phyloP scores from a whole-genome alignment of 768 basidiomycete species.

The Tricholoma hemisulphureum region DNA sequence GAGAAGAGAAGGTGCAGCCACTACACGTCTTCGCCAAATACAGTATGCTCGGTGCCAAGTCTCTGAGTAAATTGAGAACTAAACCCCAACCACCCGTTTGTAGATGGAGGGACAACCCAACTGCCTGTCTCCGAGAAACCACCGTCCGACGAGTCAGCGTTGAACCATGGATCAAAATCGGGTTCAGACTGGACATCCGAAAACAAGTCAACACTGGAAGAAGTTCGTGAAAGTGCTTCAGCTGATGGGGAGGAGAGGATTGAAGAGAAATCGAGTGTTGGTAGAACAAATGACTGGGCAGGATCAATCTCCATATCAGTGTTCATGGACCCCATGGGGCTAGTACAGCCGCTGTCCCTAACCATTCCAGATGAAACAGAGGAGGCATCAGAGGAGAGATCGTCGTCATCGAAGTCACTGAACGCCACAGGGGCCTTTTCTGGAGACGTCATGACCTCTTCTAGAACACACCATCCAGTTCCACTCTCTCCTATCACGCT shows the following conservation, averaged over 20 bases:
- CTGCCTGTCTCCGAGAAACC: conserved; percentile 12
- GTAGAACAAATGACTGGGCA: conserved; percentile 69
- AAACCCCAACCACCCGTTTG: conserved; percentile 39
- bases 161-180: conserved; percentile 34
- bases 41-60: neutral
- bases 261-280: conserved; percentile 68
- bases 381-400: conserved; percentile 30
- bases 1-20: too few species aligned
- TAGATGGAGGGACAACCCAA: conserved; percentile 30
- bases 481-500: conserved; percentile 69
- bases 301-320: conserved; percentile 44
- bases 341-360: conserved; percentile 10
- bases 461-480: conserved; percentile 72
- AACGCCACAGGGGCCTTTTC: conserved; percentile 22
- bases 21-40: too few species aligned
- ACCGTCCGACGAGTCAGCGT: conserved; percentile 18
- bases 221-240: conserved; percentile 6
- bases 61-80: conserved; percentile 35
- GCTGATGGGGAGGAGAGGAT: conserved; percentile 27
- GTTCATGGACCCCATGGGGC: conserved; percentile 11
- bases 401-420: conserved; percentile 27
- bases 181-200: conserved; percentile 17
- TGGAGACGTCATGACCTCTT: conserved; percentile 42
- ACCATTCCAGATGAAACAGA: conserved; percentile 27
- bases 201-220: conserved; percentile 9